Evolutionary conservation across 2,329 filamentous ascomycete species (phyloP), one percentile per base, ranked within the genome.

Genomic region (Westerdykella aurantiaca): DNA sequence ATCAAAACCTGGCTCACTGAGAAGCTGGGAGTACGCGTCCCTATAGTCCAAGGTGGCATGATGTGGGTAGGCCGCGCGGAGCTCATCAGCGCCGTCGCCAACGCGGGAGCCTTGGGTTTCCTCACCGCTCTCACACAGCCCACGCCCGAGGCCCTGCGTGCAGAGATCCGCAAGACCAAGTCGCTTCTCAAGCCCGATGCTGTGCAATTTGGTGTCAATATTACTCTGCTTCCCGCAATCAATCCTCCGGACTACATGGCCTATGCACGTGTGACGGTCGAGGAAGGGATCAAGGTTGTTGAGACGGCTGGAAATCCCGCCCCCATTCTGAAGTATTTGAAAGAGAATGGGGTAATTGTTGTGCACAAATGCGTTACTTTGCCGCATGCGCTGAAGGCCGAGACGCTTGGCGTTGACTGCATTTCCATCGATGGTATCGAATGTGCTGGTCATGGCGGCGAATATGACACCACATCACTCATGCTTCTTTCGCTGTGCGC

Each of bases 41-140:
- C 57, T 16, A 38, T 60, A 10, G 57, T 60, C 6, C 57, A 60
- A 46, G 57, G 57, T 40, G 57, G 56, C 34, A 77, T 78, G 74
- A 74, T 77, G 72, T 78, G 74, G 74, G 74, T 77, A 39, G 74
- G 74, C 51, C 75, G 73, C 44, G 74, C 74, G 35, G 74, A 76
- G 52, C 67, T 78, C 47, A 74, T 73, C 39, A 65, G 70, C 33
- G 75, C 74, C n/a, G 75, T 76, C 48, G 75, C 72, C 46, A 78
- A 77, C 45, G 73, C 74, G 23, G 74, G 74, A 40, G 73, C 72
- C 35, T 65, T 78, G 11, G 75, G 74, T 51, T 71, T 77, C 43
- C 70, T 77, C 34, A 78, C 74, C 18, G 75, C 75, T 11, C 71
- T 60, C 17, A 61, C 57, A 34, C 56, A 61, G 42, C 57, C 57